Percentiles rank a stretch among this genome's conserved stretches.
These are phyloP conservation scores for Colletotrichum sp. DNA, from an alignment of 2,329 filamentous ascomycete genomes.

Conservation along the genomic window DNA sequence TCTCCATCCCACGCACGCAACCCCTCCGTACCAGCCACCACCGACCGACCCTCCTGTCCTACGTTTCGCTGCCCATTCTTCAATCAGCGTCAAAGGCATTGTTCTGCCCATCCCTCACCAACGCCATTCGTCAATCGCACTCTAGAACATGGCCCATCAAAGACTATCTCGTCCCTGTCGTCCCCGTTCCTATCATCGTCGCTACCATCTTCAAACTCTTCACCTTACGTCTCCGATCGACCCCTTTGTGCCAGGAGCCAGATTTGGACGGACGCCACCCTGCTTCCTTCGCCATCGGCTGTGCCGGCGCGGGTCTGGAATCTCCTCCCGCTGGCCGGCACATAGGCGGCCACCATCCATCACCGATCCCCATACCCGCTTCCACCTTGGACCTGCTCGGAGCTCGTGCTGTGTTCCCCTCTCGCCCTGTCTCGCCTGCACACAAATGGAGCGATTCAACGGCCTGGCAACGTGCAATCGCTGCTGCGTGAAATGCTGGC, in stretches of 20 bases:
- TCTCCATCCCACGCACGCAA: not conserved
- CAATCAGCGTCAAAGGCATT: not conserved
- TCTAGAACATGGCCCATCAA: not conserved
- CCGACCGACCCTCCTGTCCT: not conserved
- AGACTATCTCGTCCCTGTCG: not conserved
- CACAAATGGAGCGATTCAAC: slow-evolving; percentile 3
- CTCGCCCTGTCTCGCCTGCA: slow-evolving; percentile 2
- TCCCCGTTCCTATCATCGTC: too few relatives aligned
- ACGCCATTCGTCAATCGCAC: not conserved
- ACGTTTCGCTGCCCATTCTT: not conserved
- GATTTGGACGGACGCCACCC: slow-evolving; percentile 9
- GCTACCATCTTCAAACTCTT: not conserved
- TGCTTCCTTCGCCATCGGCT: slow-evolving; percentile 9
- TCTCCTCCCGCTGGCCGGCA: slow-evolving; percentile 15
- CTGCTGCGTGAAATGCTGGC: not conserved
- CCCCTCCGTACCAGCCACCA: not conserved
- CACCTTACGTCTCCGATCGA: not conserved
- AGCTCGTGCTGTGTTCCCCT: slow-evolving; percentile 1
- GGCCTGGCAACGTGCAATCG: slow-evolving; percentile 7
- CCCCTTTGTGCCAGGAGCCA: not conserved
- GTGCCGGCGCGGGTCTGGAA: slow-evolving; percentile 17
- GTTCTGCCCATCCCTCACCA: not conserved
- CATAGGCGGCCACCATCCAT: slow-evolving; percentile 16
- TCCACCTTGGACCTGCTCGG: not conserved
- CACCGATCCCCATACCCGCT: not conserved